A percentile compares a stretch with the other conserved stretches of the same genome.
Conservation (phyloP, 805 yeast species). For the Wickerhamomyces queroliae region DNA sequence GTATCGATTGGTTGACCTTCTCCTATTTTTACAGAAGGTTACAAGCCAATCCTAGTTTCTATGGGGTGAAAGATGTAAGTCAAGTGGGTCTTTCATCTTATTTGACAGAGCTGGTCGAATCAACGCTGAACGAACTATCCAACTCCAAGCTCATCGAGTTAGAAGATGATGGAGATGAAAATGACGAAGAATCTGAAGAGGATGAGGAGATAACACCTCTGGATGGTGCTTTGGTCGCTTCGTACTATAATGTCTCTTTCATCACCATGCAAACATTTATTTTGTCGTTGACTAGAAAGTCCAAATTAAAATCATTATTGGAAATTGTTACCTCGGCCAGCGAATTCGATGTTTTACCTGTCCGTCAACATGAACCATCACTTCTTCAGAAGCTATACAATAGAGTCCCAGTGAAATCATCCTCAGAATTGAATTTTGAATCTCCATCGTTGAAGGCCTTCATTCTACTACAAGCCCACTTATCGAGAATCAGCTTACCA, state of each 20-base stretch:
- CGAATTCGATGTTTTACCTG: slow-evolving; percentile 66
- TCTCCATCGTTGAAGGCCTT: slow-evolving; percentile 68
- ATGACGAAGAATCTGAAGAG: slow-evolving; percentile 27
- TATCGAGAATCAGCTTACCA: slow-evolving; percentile 59
- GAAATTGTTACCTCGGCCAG: slow-evolving; percentile 61
- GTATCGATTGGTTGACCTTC: slow-evolving; percentile 86
- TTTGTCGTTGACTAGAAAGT: slow-evolving; percentile 42
- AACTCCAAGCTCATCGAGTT: slow-evolving; percentile 60
- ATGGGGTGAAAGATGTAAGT: slow-evolving; percentile 65
- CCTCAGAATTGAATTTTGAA: slow-evolving; percentile 25
- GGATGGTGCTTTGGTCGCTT: slow-evolving; percentile 69
- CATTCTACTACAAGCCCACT: slow-evolving; percentile 73
- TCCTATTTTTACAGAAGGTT: slow-evolving; percentile 79
- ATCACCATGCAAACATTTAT: slow-evolving; percentile 60
- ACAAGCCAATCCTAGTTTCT: slow-evolving; percentile 80
- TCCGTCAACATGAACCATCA: slow-evolving; percentile 54
- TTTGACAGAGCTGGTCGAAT: slow-evolving; percentile 79
- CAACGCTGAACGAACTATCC: slow-evolving; percentile 53
- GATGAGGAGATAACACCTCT: slow-evolving; percentile 42
- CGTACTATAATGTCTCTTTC: slow-evolving; percentile 64
- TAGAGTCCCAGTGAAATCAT: slow-evolving; percentile 56
- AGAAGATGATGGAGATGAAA: slow-evolving; percentile 34
- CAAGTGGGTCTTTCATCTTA: slow-evolving; percentile 72
- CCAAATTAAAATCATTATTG: slow-evolving; percentile 55
- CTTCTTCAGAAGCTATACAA: slow-evolving; percentile 45